phyloP scores from a whole-genome alignment of 164 flowering plant species.

The Aristolochia contorta region DNA sequence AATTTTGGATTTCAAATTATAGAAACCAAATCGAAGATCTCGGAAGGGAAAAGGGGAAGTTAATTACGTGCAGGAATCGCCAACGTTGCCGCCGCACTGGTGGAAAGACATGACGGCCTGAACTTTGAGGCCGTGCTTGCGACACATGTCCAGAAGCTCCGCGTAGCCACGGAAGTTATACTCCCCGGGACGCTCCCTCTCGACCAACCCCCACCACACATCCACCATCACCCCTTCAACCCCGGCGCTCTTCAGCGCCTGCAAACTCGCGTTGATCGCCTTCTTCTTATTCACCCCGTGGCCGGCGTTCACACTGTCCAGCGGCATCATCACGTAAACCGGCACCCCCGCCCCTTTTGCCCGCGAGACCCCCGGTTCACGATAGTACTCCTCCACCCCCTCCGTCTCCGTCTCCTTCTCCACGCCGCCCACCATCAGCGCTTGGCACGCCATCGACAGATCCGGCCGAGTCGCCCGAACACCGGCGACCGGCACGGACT shows the following conservation, averaged over 20 bases:
- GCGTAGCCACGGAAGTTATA: conserved; percentile 90
- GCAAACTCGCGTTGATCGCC: conserved; percentile 79
- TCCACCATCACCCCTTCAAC: conserved; percentile 97
- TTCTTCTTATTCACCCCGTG: conserved; percentile 63
- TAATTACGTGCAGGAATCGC: conserved; percentile 77
- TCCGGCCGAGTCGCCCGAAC: conserved; percentile 38
- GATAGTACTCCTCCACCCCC: conserved; percentile 11
- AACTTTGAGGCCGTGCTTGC: conserved; percentile 75
- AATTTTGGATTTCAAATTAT: not conserved
- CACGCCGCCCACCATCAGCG: conserved; percentile 22
- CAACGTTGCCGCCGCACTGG: conserved; percentile 98
- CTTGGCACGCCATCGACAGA: conserved; percentile 64
- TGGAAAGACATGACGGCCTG: conserved; percentile 99
- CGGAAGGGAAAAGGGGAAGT: not conserved
- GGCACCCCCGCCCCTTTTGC: conserved; percentile 61
- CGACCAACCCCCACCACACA: conserved; percentile 99
- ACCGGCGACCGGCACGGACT: conserved; percentile 54
- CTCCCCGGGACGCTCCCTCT: conserved; percentile 60
- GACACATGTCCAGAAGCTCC: conserved; percentile 83
- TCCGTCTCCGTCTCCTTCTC: conserved; percentile 13
- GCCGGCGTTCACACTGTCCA: conserved; percentile 77
- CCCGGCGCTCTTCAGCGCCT: conserved; percentile 88
- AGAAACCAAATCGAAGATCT: not conserved
- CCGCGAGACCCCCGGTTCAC: conserved; percentile 21
- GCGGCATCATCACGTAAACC: conserved; percentile 92